Evolutionary conservation across 257 asterid genomes (phyloP).

Genomic region (Orobanche coerulescens): DNA sequence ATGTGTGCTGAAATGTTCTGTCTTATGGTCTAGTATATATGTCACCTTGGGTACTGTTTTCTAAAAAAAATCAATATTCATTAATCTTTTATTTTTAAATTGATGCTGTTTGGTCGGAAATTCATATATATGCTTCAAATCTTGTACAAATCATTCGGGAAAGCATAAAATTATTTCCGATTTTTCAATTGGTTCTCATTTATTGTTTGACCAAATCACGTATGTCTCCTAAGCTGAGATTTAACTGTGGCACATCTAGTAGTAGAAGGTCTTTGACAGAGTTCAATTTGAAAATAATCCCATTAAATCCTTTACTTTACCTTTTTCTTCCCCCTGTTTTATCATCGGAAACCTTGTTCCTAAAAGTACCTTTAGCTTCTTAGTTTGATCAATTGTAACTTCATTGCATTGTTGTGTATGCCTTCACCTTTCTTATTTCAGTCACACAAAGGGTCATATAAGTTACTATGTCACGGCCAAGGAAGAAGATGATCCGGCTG

Average conservation of each 20-base stretch:
- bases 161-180: background rate
- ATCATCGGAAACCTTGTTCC: background rate
- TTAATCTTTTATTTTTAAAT: background rate
- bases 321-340: background rate
- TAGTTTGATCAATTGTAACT: background rate
- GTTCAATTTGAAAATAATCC: background rate
- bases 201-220: background rate
- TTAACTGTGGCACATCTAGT: background rate
- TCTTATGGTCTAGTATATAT: background rate
- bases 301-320: background rate
- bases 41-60: background rate
- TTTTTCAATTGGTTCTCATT: background rate
- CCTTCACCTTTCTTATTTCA: constrained; percentile 25
- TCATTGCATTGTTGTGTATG: constrained; percentile 8
- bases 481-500: constrained; percentile 78
- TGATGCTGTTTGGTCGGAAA: background rate
- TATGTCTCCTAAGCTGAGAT: background rate
- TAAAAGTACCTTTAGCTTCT: background rate
- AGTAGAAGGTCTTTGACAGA: background rate
- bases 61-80: background rate
- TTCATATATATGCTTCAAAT: background rate
- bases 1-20: constrained; percentile 17
- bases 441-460: constrained; percentile 93
- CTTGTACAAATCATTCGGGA: background rate
- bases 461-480: constrained; percentile 81